Percentiles rank a stretch among this genome's conserved stretches.
Evolutionary conservation across 129 eudicot species (phyloP).

Genomic region (Heracleum sosnowskyi): DNA sequence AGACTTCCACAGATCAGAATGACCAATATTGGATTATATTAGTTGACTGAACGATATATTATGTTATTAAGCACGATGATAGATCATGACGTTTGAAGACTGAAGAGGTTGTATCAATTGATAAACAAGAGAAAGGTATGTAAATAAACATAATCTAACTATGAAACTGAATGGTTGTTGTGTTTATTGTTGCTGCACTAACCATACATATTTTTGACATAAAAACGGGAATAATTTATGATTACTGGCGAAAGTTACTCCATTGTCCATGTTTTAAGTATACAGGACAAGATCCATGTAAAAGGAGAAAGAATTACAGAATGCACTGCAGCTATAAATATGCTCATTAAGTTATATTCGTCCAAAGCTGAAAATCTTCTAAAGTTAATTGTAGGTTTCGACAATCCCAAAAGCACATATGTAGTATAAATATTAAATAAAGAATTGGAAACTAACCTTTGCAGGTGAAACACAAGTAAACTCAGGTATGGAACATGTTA

Average conservation of each 20-base stretch:
- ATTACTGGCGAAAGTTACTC: neutral
- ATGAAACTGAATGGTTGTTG: neutral
- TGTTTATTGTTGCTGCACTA: neutral
- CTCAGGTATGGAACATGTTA: conserved; percentile 88
- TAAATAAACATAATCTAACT: neutral
- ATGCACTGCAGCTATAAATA: neutral
- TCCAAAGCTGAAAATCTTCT: neutral
- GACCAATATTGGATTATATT: neutral
- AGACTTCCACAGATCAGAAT: neutral
- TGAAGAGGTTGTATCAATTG: neutral
- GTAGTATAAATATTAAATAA: neutral
- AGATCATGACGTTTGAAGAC: neutral
- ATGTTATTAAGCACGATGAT: neutral
- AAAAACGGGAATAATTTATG: neutral
- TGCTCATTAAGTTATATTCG: neutral
- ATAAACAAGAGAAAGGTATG: neutral
- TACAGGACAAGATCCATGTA: neutral
- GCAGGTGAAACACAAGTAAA: conserved; percentile 87
- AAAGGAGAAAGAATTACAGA: neutral
- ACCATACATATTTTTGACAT: neutral
- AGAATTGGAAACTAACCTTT: conserved; percentile 46
- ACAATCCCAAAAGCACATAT: neutral
- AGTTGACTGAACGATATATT: neutral
- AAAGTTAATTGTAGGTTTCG: neutral
- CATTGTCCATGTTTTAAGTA: neutral